phyloP scores from a whole-genome alignment of 306 rosid genomes.

The Vachellia collinsii region DNA sequence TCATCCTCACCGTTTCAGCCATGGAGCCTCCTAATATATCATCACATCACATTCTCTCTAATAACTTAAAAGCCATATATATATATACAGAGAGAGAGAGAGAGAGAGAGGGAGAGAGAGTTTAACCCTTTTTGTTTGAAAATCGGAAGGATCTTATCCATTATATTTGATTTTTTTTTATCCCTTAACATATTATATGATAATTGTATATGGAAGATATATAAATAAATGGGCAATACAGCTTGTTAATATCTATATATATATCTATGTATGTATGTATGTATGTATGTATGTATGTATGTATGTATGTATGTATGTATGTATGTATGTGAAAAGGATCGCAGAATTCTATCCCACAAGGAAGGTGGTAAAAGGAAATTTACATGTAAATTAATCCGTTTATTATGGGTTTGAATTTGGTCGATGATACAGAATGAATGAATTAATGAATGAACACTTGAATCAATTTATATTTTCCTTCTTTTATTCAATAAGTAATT shows the following conservation, averaged over 20 bases:
- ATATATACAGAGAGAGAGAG: not conserved
- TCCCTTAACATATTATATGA: not conserved
- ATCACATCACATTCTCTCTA: too few relatives aligned
- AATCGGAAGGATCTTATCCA: not conserved
- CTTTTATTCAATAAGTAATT: not conserved
- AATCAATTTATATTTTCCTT: not conserved
- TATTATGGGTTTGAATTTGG: too few relatives aligned
- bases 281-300: too few relatives aligned
- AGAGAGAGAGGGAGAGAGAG: not conserved
- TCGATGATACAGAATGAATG: not conserved
- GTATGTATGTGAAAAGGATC: too few relatives aligned
- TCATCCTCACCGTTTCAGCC: constrained; percentile 36
- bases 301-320: too few relatives aligned
- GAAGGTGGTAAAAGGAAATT: not conserved
- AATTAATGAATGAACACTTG: not conserved
- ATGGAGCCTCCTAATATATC: too few relatives aligned
- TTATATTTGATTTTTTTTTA: not conserved
- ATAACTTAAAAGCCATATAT: too few relatives aligned
- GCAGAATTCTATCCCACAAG: not conserved
- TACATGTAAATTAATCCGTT: not conserved
- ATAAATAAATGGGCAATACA: not conserved
- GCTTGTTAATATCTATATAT: too few relatives aligned
- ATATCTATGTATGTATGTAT: too few relatives aligned
- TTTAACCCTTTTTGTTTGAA: not conserved
- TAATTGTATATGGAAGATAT: not conserved